Evolutionary conservation across 73 alveolate species (phyloP).

Genomic region (Stentor roeselii): DNA sequence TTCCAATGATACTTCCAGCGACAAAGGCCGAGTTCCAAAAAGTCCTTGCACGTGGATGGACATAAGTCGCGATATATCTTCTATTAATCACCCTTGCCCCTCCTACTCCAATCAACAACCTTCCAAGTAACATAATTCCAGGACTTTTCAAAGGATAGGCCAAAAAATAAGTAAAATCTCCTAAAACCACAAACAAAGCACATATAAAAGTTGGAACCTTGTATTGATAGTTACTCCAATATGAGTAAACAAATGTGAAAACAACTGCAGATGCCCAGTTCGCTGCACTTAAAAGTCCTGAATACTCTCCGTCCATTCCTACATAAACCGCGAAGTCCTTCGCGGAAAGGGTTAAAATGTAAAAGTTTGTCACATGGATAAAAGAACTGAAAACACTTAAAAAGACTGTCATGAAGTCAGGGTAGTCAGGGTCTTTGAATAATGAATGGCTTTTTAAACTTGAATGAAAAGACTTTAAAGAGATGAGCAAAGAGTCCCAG

Average conservation of each 20-base stretch:
- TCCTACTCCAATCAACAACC: slow-evolving; percentile 51
- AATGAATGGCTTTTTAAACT: too few species aligned
- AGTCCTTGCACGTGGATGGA: slow-evolving; percentile 6
- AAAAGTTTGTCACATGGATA: background rate
- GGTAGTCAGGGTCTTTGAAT: too few species aligned
- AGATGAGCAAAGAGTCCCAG: too few species aligned
- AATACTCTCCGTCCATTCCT: background rate
- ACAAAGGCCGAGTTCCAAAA: slow-evolving; percentile 20
- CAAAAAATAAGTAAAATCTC: slow-evolving; percentile 27
- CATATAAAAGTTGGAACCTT: slow-evolving; percentile 30
- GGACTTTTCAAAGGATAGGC: slow-evolving; percentile 26
- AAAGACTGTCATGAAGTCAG: background rate
- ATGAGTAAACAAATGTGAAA: background rate
- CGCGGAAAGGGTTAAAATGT: background rate
- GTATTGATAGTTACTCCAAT: background rate
- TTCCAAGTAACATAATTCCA: slow-evolving; percentile 17
- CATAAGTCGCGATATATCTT: slow-evolving; percentile 44
- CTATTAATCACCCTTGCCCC: slow-evolving; percentile 53
- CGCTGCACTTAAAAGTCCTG: background rate
- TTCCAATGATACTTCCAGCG: slow-evolving; percentile 26
- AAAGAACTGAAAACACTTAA: background rate
- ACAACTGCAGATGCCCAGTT: background rate
- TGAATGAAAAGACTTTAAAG: too few species aligned
- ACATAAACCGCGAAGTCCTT: background rate
- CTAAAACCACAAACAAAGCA: slow-evolving; percentile 28